These are phyloP conservation scores for Metarhizium rileyi DNA, from an alignment of 2,329 filamentous ascomycete species.

Conservation along the genomic window DNA sequence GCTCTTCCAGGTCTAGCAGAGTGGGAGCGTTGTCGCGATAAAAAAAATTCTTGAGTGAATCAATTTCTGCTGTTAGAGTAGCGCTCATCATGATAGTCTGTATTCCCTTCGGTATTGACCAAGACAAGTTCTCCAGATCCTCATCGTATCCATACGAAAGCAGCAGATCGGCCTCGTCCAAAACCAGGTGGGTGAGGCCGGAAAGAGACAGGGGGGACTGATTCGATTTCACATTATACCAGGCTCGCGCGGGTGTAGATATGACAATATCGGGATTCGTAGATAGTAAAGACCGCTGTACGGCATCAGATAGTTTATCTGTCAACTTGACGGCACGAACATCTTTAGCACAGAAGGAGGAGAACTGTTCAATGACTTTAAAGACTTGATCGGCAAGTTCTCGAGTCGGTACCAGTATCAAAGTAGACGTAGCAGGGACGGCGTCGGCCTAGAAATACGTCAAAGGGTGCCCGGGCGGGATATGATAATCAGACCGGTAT, in stretches of 20 bases:
- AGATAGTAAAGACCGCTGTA: conserved; percentile 77
- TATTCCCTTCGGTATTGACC: conserved; percentile 69
- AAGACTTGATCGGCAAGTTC: conserved; percentile 89
- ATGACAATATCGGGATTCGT: conserved; percentile 84
- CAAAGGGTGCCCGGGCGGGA: background rate
- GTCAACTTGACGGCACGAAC: conserved; percentile 78
- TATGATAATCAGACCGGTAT: background rate
- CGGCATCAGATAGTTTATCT: conserved; percentile 80
- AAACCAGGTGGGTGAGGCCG: conserved; percentile 65
- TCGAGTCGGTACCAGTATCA: conserved; percentile 88
- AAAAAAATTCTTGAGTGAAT: conserved; percentile 76
- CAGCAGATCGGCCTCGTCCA: conserved; percentile 91
- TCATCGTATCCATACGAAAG: conserved; percentile 91
- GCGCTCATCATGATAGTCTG: conserved; percentile 93
- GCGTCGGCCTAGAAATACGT: conserved; percentile 33
- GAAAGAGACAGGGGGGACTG: conserved; percentile 54
- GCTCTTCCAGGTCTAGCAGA: conserved; percentile 72
- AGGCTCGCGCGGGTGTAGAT: conserved; percentile 78
- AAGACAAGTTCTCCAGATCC: conserved; percentile 71
- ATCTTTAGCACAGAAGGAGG: conserved; percentile 76
- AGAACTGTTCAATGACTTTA: conserved; percentile 66
- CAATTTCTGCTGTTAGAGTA: conserved; percentile 79
- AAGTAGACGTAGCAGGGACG: conserved; percentile 52
- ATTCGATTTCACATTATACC: conserved; percentile 64
- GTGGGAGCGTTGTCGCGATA: conserved; percentile 60